Evolutionary conservation across 805 yeast species (phyloP).

Genomic region (Wickerhamiella shivajii): DNA sequence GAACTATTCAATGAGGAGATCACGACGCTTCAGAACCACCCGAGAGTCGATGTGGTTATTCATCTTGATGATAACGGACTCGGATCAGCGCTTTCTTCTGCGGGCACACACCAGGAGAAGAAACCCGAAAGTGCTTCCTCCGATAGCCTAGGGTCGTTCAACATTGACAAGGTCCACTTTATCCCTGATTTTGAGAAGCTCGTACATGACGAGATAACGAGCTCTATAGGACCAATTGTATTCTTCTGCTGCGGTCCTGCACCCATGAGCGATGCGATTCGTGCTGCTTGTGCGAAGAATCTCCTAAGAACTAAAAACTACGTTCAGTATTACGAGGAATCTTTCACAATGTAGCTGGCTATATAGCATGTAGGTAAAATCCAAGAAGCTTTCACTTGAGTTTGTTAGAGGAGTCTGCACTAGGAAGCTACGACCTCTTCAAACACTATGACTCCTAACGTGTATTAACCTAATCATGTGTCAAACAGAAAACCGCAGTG

Average conservation of each 20-base stretch:
- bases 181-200: constrained; percentile 30
- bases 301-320: constrained; percentile 31
- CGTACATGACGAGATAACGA: constrained; percentile 25
- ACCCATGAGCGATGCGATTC: constrained; percentile 39
- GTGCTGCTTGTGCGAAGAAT: constrained; percentile 33
- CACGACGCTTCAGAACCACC: constrained; percentile 17
- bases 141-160: not conserved
- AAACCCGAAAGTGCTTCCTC: not conserved
- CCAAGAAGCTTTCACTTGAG: too few relatives aligned
- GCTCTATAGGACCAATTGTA: constrained; percentile 32
- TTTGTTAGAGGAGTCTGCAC: too few relatives aligned
- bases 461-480: too few relatives aligned
- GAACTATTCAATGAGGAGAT: constrained; percentile 36
- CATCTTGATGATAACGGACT: constrained; percentile 5
- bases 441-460: too few relatives aligned
- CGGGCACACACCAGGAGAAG: not conserved
- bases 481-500: too few relatives aligned
- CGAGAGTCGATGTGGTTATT: constrained; percentile 10
- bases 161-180: not conserved
- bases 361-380: too few relatives aligned
- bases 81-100: not conserved
- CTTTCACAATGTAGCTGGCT: constrained; percentile 29
- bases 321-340: constrained; percentile 57
- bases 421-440: too few relatives aligned
- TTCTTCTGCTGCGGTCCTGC: constrained; percentile 54